phyloP scores from a whole-genome alignment of 306 rosid species.

The Citrullus mucosospermus region DNA sequence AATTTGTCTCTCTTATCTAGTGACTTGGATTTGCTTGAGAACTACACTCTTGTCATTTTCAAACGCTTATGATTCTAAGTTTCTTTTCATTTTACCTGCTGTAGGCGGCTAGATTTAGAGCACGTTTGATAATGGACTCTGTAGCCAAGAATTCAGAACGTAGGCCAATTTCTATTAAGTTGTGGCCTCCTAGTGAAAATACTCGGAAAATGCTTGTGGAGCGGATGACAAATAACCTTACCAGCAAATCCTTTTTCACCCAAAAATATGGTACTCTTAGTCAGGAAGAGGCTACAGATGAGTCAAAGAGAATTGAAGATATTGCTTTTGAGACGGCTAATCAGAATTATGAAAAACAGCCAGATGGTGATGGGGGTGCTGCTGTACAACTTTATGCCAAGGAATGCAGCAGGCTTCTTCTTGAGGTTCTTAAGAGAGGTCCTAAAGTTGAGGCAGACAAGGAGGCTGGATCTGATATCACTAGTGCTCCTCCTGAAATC shows the following conservation, averaged over 20 bases:
- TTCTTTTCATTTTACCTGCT: background rate
- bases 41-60: background rate
- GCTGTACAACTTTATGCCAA: slow-evolving; percentile 96
- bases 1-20: background rate
- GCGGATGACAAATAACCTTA: slow-evolving; percentile 74
- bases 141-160: slow-evolving; percentile 26
- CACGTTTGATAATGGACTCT: slow-evolving; percentile 36
- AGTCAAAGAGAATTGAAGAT: slow-evolving; percentile 69
- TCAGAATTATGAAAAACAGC: slow-evolving; percentile 54
- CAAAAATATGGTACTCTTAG: slow-evolving; percentile 64
- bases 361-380: slow-evolving; percentile 95
- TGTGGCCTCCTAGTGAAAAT: slow-evolving; percentile 97
- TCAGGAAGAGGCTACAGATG: slow-evolving; percentile 68
- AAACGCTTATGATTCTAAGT: background rate
- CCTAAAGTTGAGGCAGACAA: slow-evolving; percentile 23
- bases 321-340: slow-evolving; percentile 63
- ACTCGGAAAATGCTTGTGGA: slow-evolving; percentile 80
- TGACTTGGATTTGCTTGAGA: background rate
- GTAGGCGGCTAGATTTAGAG: slow-evolving; percentile 29
- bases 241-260: slow-evolving; percentile 62
- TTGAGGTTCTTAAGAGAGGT: slow-evolving; percentile 68
- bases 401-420: slow-evolving; percentile 77
- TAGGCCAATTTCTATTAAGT: slow-evolving; percentile 66
- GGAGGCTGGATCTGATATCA: slow-evolving; percentile 20
- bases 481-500: slow-evolving; percentile 20